Conservation (phyloP, 306 rosid genomes). For the Luffa aegyptiaca region DNA sequence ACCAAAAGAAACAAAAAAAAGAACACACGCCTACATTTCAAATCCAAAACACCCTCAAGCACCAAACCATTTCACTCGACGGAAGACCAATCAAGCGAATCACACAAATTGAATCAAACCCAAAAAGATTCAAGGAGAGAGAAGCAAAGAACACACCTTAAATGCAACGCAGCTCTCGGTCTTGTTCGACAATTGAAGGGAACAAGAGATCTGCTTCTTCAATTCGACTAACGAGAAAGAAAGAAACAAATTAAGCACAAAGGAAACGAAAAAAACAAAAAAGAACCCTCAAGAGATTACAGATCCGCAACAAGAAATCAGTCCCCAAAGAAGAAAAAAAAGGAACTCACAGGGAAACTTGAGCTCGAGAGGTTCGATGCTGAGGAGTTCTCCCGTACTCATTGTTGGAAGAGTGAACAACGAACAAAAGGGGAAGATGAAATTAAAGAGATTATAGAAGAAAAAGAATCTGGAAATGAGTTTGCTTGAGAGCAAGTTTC, state of each 20-base stretch:
- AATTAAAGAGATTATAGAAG: not conserved
- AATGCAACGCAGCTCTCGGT: conserved; percentile 77
- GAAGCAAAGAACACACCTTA: conserved; percentile 42
- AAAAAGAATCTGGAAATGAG: conserved; percentile 9
- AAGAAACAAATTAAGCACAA: conserved; percentile 1
- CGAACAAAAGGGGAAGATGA: not conserved
- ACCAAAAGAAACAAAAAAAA: not conserved
- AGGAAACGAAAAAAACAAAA: not conserved
- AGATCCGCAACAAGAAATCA: conserved; percentile 16
- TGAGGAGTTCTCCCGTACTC: conserved; percentile 82
- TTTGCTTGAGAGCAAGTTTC: not conserved
- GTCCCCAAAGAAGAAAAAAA: not conserved
- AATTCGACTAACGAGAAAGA: conserved; percentile 47
- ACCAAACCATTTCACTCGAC: not conserved
- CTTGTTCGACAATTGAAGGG: conserved; percentile 75
- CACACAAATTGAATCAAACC: not conserved
- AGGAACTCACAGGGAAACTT: conserved; percentile 55
- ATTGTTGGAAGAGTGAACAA: conserved; percentile 21
- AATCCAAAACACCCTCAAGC: not conserved
- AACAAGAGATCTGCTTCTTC: conserved; percentile 89
- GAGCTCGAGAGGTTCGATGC: conserved; percentile 84
- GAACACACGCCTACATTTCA: not conserved
- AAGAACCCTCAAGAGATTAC: conserved; percentile 11
- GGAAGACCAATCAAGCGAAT: not conserved
- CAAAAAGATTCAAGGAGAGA: not conserved